Base-by-base conservation (phyloP, 208 protist species). In the Crithidia fasciculata region DNA sequence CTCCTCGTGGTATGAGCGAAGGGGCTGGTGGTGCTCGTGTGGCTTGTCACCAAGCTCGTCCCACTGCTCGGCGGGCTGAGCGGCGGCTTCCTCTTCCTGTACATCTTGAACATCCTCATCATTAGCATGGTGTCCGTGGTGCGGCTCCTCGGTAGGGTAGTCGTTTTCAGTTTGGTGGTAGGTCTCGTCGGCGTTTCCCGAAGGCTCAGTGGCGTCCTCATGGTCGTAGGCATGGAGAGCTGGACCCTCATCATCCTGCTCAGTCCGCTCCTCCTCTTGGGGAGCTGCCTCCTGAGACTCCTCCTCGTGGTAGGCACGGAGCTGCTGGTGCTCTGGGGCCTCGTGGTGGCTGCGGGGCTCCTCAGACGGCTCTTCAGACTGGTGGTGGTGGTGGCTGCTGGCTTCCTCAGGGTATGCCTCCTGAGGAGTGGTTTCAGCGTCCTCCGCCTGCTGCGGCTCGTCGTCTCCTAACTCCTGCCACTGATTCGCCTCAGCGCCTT, bases 361-460 rank as follows among this genome's bases (percentile, higher is more conserved):
- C 19, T 58, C 54, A 13, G 12, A 10, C 41, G 43, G 3, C 43
- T 64, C 59, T 5, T 64, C 37, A 5, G 3, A 28, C 8, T 16
- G 7, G 39, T 62, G 18, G 41, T 52, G 41, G 12, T 52, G 59
- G 43, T 52, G 3, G 28, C 43, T 16, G 59, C 7, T 37, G 37
- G 59, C 59, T 64, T 64, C 59, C 43, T 64, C 59, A 64, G 59
- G 59, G 43, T 64, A 64, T 37, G 3, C 59, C 39, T 64, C 59
- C 43, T 47, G 43, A 37, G 43, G 59, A 64, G 9, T 41, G 8
- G 40, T 36, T 41, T n/a, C 43, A 28, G 39, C 39, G 59, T 39
- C 43, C 43, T 28, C 59, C 43, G 3, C 59, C 59, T 47, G 59
- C 43, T 47, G 41, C 7, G 39, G 5, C 13, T 64, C 59, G 6